Percentiles rank a stretch among this genome's conserved stretches.
Conservation (phyloP, 495 filamentous ascomycete species). For the Penicillium lividum region DNA sequence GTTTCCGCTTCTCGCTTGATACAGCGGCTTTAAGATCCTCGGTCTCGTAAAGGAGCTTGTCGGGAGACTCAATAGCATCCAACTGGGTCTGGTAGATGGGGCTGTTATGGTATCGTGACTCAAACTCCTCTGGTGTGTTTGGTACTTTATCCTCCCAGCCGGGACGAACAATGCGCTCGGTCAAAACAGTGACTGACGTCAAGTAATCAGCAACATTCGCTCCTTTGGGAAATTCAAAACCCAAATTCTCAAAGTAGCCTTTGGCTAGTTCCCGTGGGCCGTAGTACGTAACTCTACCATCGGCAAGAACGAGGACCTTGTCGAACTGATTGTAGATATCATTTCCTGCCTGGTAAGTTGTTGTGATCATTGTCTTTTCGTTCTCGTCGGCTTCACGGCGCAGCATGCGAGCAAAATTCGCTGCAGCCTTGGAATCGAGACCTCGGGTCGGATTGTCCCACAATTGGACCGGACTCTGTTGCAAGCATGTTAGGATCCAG, state of each 20-base stretch:
- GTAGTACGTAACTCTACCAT: conserved; percentile 79
- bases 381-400: conserved; percentile 65
- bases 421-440: conserved; percentile 75
- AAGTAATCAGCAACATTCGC: conserved; percentile 78
- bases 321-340: conserved; percentile 76
- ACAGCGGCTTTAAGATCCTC: conserved; percentile 44
- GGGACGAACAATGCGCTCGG: conserved; percentile 62
- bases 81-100: conserved; percentile 62
- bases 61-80: conserved; percentile 58
- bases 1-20: conserved; percentile 55
- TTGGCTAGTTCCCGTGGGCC: conserved; percentile 61
- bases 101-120: conserved; percentile 67
- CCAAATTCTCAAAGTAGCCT: conserved; percentile 69
- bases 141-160: conserved; percentile 69
- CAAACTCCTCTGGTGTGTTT: conserved; percentile 76
- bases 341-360: conserved; percentile 83
- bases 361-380: conserved; percentile 66
- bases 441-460: conserved; percentile 85
- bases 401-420: conserved; percentile 74
- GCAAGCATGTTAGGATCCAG: neutral
- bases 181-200: conserved; percentile 72
- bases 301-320: conserved; percentile 75
- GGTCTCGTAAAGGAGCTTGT: conserved; percentile 44
- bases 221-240: conserved; percentile 68
- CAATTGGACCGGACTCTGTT: conserved; percentile 69